Base-by-base conservation (phyloP, 2,329 filamentous ascomycete genomes). In the Exophiala bonariae region DNA sequence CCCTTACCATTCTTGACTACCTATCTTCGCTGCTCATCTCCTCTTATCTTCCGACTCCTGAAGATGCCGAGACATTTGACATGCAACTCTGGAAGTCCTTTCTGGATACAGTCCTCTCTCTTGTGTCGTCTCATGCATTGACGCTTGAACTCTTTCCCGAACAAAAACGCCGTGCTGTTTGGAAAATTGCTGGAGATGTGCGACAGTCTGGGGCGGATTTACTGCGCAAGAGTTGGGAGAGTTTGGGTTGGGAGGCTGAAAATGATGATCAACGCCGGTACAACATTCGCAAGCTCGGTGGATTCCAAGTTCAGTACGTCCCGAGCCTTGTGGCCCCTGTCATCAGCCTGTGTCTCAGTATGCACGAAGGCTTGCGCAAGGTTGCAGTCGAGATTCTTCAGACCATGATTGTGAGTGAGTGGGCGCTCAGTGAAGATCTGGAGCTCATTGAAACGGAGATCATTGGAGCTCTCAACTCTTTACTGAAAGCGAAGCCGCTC, bases 181-280 rank as follows among this genome's bases (percentile, higher is more conserved):
- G 95, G 93, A 99, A 97, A 72, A 96, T 99, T 63, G 93, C 92
- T 3, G 93, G 93, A 4, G 95, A 99, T 69, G 89, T 99, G 41
- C 81, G 93, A 46, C 91, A 97, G 66, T 81, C 89, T 56, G 93
- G 95, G 13, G 92, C 93, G 3, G 87, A 92, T 41, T 75, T 99
- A 7, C 74, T 99, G 26, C 82, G 86, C 51, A 80, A 82, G 20
- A 92, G 87, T 4, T 99, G 93, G 93, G 89, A 96, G 63, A 87
- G 90, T 14, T 95, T 99, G 52, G 93, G 95, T 10, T 99, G 93
- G 93, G 92, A 99, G 59, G 89, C 89, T 0, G 88, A 80, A 23
- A 68, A 77, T 1, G 92, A 97, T 49, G 91, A 96, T 64, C 80
- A 81, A 55, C 75, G 78, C 47, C 80, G 85, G 19, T 97, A 91